Evolutionary conservation across 2,329 filamentous ascomycete genomes (phyloP).

Genomic region (Colletotrichum sidae): DNA sequence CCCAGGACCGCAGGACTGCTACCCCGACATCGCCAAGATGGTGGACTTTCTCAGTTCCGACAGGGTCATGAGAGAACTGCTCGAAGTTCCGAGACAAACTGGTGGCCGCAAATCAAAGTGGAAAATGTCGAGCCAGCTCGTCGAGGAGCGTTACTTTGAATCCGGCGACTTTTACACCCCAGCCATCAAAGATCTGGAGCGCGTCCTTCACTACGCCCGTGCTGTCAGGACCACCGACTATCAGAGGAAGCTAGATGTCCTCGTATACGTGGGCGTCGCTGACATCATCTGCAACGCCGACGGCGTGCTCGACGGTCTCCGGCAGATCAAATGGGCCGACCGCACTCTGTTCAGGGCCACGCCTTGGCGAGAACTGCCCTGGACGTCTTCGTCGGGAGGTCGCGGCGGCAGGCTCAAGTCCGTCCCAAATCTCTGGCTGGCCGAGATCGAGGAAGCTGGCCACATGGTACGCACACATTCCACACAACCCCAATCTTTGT

Average conservation of each 20-base stretch:
- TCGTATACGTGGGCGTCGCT: constrained; percentile 16
- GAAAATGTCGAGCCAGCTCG: constrained; percentile 13
- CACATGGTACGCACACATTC: constrained; percentile 3
- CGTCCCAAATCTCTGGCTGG: background rate
- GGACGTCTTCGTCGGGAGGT: background rate
- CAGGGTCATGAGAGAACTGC: background rate
- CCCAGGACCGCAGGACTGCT: constrained; percentile 13
- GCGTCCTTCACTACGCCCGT: background rate
- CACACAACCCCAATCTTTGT: too few species aligned
- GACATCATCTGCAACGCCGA: constrained; percentile 30
- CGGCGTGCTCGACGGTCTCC: constrained; percentile 17
- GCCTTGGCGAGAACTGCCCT: constrained; percentile 7
- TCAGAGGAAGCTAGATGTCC: background rate
- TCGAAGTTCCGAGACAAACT: constrained; percentile 13
- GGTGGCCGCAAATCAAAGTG: constrained; percentile 9
- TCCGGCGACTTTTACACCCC: constrained; percentile 23
- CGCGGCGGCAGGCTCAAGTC: background rate
- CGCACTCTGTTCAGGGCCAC: constrained; percentile 3
- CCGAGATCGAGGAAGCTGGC: constrained; percentile 4
- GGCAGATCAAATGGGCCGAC: constrained; percentile 7
- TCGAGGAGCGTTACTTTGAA: constrained; percentile 1
- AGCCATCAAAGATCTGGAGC: background rate
- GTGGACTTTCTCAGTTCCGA: constrained; percentile 3
- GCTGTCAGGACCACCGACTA: background rate
- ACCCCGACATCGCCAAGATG: constrained; percentile 17